These are phyloP conservation scores for Filobasidium floriforme DNA, from an alignment of 768 basidiomycete genomes.

Conservation along the genomic window DNA sequence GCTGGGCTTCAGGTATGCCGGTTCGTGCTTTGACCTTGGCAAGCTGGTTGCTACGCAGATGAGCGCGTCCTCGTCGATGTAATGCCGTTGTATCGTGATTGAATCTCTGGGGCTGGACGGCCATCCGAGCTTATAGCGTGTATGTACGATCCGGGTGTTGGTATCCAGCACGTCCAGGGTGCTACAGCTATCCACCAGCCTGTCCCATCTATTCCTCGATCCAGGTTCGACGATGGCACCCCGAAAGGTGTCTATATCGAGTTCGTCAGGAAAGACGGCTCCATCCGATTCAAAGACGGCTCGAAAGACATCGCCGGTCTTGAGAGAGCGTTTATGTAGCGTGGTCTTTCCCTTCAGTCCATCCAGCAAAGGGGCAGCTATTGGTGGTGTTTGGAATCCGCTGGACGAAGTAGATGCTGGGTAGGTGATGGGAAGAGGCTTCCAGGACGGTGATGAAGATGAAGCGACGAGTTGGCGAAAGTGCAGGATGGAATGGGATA, in stretches of 20 bases:
- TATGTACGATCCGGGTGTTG: constrained; percentile 75
- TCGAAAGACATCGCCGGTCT: constrained; percentile 70
- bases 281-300: constrained; percentile 70
- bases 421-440: not conserved
- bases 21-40: constrained; percentile 81
- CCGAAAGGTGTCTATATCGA: constrained; percentile 62
- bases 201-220: constrained; percentile 75
- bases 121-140: constrained; percentile 89
- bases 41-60: constrained; percentile 90
- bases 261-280: constrained; percentile 56
- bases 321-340: constrained; percentile 64
- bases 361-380: not conserved
- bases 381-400: not conserved
- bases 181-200: constrained; percentile 76
- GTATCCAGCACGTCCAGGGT: constrained; percentile 80
- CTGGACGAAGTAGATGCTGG: not conserved
- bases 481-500: constrained; percentile 9
- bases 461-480: constrained; percentile 22
- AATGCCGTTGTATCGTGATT: constrained; percentile 81
- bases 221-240: constrained; percentile 80
- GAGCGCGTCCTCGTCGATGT: constrained; percentile 69
- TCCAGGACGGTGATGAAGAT: constrained; percentile 10
- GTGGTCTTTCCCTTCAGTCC: constrained; percentile 30
- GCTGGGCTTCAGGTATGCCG: constrained; percentile 78
- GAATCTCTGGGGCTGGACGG: constrained; percentile 93